Percentiles rank a stretch among this genome's conserved stretches.
phyloP scores from a whole-genome alignment of 306 rosid species.

The Rosa multiflora region DNA sequence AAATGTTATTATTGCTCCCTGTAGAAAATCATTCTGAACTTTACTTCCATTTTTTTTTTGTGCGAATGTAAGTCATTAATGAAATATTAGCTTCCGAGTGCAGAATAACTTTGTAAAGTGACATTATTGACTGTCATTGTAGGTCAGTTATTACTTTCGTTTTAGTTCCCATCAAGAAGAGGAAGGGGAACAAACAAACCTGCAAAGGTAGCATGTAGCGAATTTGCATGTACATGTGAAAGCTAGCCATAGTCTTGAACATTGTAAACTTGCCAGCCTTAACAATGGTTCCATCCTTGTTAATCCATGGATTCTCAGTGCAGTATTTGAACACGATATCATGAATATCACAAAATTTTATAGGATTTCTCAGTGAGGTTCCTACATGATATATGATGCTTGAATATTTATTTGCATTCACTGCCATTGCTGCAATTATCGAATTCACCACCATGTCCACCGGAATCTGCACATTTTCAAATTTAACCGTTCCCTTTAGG shows the following conservation, averaged over 20 bases:
- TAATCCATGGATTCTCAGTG: constrained; percentile 9
- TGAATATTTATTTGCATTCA: constrained; percentile 18
- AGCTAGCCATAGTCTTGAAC: constrained; percentile 22
- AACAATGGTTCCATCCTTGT: constrained; percentile 33
- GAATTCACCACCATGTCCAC: constrained; percentile 45
- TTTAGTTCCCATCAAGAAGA: not conserved
- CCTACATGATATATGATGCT: constrained; percentile 37
- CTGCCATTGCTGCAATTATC: constrained; percentile 35
- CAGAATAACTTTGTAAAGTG: no score
- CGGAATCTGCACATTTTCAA: constrained; percentile 36
- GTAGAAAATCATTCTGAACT: no score
- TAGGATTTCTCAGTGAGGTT: constrained; percentile 40
- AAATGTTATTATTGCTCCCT: not conserved
- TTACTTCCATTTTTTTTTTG: no score
- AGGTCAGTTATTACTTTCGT: not conserved
- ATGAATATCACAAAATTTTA: constrained; percentile 1
- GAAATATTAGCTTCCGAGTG: not conserved
- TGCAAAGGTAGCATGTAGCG: constrained; percentile 29
- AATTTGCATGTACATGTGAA: constrained; percentile 20
- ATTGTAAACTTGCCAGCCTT: not conserved
- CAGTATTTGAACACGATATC: constrained; percentile 14
- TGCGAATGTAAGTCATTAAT: no score
- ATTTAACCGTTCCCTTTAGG: not conserved
- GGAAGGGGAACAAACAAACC: constrained; percentile 21
- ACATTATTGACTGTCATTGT: no score